These are phyloP conservation scores for Fusarium aywerte DNA, from an alignment of 2,329 filamentous ascomycete species.

Conservation along the genomic window DNA sequence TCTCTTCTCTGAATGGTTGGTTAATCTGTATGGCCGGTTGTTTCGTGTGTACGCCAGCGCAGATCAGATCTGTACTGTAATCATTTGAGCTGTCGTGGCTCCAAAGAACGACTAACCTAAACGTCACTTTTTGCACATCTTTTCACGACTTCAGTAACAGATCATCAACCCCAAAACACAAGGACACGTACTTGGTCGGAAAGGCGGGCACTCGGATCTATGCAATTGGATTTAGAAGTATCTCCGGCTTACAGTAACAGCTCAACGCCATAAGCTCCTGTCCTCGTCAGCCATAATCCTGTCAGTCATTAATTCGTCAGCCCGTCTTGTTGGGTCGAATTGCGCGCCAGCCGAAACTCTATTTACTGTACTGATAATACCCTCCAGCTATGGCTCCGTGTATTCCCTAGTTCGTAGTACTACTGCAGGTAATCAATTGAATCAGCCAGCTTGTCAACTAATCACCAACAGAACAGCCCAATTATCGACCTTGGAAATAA, in stretches of 20 bases:
- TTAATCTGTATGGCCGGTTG: conserved; percentile 10
- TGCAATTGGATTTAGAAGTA: conserved; percentile 5
- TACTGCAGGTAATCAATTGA: conserved; percentile 8
- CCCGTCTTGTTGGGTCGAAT: conserved; percentile 2
- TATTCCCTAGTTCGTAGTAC: neutral
- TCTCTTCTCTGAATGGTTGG: neutral
- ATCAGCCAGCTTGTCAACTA: neutral
- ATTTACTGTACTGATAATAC: neutral
- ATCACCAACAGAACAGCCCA: conserved; percentile 6
- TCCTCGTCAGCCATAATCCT: neutral
- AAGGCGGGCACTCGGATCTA: neutral
- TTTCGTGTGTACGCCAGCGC: conserved; percentile 36
- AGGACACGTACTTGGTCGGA: neutral
- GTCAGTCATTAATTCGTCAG: neutral
- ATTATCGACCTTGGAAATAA: neutral
- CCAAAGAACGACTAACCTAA: conserved; percentile 25
- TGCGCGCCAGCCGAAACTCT: conserved; percentile 33
- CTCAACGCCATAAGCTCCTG: no score
- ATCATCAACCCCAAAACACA: conserved; percentile 21
- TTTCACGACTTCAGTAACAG: conserved; percentile 26
- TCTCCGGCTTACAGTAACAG: conserved; percentile 4
- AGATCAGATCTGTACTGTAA: conserved; percentile 24
- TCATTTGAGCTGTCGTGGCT: conserved; percentile 25
- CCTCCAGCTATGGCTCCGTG: conserved; percentile 2
- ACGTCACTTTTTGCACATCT: conserved; percentile 30